Conservation (phyloP, 2,329 filamentous ascomycete genomes). For the Amylocarpus encephaloides region DNA sequence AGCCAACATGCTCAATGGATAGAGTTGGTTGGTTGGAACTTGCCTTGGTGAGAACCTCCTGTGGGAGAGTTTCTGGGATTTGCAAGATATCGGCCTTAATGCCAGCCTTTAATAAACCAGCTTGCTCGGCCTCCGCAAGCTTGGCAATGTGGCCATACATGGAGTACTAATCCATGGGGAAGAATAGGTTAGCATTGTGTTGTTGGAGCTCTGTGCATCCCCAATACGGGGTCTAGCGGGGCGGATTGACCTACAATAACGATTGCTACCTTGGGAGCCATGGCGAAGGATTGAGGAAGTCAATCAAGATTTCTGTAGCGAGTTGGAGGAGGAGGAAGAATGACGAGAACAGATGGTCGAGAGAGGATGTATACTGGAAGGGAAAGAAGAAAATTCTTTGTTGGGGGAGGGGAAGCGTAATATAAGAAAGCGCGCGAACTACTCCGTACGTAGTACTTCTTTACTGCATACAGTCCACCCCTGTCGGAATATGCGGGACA, state of each 20-base stretch:
- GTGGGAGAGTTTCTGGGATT: conserved; percentile 76
- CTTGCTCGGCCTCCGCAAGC: conserved; percentile 84
- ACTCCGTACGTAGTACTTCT: too few species aligned
- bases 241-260: conserved; percentile 61
- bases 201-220: not conserved
- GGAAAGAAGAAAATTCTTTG: not conserved
- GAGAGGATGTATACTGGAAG: not conserved
- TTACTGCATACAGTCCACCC: not conserved
- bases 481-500: not conserved
- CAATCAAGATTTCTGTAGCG: not conserved
- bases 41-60: conserved; percentile 70
- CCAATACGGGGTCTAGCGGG: conserved; percentile 10
- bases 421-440: too few species aligned
- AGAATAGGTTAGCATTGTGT: not conserved
- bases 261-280: conserved; percentile 90
- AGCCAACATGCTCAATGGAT: not conserved
- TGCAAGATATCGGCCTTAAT: conserved; percentile 68
- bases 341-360: not conserved
- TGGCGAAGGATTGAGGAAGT: conserved; percentile 33
- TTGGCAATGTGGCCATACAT: conserved; percentile 86
- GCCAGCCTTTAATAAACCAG: conserved; percentile 81
- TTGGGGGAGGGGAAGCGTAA: not conserved
- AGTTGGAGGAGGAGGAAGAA: not conserved
- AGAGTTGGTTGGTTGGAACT: not conserved
- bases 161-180: conserved; percentile 60